Percentiles rank a stretch among this genome's conserved stretches.
Evolutionary conservation across 148 eudicot genomes (phyloP).

Genomic region (Rhododendron mucronatum): DNA sequence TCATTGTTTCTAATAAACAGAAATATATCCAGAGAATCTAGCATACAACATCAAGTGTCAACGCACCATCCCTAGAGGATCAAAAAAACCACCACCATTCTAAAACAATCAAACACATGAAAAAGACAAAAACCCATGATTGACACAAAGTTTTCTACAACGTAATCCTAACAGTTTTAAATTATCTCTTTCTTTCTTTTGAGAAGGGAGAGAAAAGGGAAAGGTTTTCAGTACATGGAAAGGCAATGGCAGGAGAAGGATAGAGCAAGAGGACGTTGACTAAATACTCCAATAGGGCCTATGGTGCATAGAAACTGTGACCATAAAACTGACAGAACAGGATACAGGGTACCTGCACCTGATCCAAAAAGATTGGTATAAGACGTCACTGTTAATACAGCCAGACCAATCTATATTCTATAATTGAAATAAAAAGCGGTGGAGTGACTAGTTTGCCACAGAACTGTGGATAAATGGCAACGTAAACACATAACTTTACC

Average conservation of each 20-base stretch:
- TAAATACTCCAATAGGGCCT: not conserved
- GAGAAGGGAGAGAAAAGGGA: not conserved
- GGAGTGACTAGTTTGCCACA: not conserved
- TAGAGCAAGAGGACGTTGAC: not conserved
- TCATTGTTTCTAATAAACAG: not conserved
- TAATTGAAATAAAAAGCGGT: not conserved
- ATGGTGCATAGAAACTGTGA: not conserved
- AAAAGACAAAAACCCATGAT: not conserved
- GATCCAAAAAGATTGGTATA: not conserved
- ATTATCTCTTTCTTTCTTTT: not conserved
- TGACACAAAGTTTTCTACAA: not conserved
- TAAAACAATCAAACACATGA: not conserved
- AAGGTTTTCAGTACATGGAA: not conserved
- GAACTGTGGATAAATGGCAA: not conserved
- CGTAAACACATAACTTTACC: conserved; percentile 38
- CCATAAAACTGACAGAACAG: not conserved
- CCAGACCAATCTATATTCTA: not conserved
- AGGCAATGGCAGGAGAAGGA: not conserved
- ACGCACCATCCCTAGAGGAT: not conserved
- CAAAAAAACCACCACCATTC: not conserved
- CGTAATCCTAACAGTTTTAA: not conserved
- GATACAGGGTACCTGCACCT: not conserved
- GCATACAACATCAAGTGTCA: not conserved
- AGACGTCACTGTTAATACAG: not conserved
- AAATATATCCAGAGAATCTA: not conserved